phyloP scores from a whole-genome alignment of 768 basidiomycete species.

The Daedaleopsis sinensis region DNA sequence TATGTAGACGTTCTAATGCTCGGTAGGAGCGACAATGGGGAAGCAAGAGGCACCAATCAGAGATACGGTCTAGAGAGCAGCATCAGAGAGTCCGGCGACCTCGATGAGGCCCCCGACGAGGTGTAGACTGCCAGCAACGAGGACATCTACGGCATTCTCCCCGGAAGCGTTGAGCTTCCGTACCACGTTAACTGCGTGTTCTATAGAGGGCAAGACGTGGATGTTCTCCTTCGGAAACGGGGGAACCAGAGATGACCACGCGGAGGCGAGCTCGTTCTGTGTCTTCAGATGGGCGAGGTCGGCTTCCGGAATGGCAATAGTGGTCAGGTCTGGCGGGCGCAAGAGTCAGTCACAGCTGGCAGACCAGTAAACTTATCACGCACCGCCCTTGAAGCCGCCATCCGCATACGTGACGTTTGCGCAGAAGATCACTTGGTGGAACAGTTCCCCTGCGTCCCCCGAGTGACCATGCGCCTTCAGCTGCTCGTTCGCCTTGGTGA shows the following conservation, averaged over 20 bases:
- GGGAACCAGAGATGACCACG: slow-evolving; percentile 71
- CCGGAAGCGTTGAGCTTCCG: slow-evolving; percentile 39
- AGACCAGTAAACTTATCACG: background rate
- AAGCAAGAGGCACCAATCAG: background rate
- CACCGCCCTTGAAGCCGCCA: slow-evolving; percentile 90
- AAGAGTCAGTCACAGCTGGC: too few species aligned
- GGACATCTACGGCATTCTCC: slow-evolving; percentile 50
- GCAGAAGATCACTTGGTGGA: slow-evolving; percentile 91
- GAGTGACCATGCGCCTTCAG: slow-evolving; percentile 44
- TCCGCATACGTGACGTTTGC: slow-evolving; percentile 93
- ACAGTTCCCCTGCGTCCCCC: slow-evolving; percentile 52
- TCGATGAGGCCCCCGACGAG: slow-evolving; percentile 94
- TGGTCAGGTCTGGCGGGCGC: slow-evolving; percentile 67
- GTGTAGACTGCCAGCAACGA: slow-evolving; percentile 92
- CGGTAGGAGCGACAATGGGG: background rate
- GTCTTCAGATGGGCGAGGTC: slow-evolving; percentile 70
- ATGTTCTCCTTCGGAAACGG: slow-evolving; percentile 61
- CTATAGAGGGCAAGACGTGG: slow-evolving; percentile 84
- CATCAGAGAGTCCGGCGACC: slow-evolving; percentile 78
- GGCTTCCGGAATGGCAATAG: slow-evolving; percentile 60
- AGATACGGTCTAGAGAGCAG: slow-evolving; percentile 49
- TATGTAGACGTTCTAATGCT: background rate
- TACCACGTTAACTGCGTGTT: slow-evolving; percentile 81
- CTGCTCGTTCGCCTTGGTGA: slow-evolving; percentile 51
- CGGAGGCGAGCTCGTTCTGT: slow-evolving; percentile 74